phyloP scores from a whole-genome alignment of 306 rosid genomes.

The Adenanthera pavonina region DNA sequence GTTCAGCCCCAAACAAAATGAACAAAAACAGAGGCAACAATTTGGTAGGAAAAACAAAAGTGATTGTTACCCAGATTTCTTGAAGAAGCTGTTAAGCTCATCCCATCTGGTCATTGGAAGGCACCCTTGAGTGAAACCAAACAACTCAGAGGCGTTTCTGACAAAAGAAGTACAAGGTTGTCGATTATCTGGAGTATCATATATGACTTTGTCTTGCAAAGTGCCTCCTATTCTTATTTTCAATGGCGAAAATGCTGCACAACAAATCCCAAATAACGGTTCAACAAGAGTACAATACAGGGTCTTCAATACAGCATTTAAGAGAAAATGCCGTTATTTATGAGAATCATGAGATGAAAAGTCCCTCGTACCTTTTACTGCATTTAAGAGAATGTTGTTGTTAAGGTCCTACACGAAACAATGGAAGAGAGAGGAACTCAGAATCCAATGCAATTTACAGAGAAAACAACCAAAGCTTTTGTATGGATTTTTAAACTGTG shows the following conservation, averaged over 20 bases:
- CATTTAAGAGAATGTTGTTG: conserved; percentile 71
- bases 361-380: conserved; percentile 69
- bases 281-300: neutral
- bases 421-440: conserved; percentile 10
- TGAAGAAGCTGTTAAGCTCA: conserved; percentile 78
- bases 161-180: conserved; percentile 66
- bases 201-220: conserved; percentile 82
- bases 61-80: conserved; percentile 73
- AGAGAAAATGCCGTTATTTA: conserved; percentile 9
- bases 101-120: conserved; percentile 90
- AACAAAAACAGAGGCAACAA: neutral
- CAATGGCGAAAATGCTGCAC: conserved; percentile 89
- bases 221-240: conserved; percentile 90
- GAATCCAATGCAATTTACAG: neutral
- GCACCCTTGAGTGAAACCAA: conserved; percentile 84
- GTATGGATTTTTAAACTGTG: conserved; percentile 24
- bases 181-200: conserved; percentile 63
- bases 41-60: conserved; percentile 2
- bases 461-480: neutral
- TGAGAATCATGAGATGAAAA: conserved; percentile 7
- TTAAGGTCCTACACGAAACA: conserved; percentile 70
- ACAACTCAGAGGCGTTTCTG: conserved; percentile 48
- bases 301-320: neutral
- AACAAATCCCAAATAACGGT: conserved; percentile 32
- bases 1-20: neutral